Base-by-base conservation (phyloP, 2,329 filamentous ascomycete species). In the Acrocalymma vagum region DNA sequence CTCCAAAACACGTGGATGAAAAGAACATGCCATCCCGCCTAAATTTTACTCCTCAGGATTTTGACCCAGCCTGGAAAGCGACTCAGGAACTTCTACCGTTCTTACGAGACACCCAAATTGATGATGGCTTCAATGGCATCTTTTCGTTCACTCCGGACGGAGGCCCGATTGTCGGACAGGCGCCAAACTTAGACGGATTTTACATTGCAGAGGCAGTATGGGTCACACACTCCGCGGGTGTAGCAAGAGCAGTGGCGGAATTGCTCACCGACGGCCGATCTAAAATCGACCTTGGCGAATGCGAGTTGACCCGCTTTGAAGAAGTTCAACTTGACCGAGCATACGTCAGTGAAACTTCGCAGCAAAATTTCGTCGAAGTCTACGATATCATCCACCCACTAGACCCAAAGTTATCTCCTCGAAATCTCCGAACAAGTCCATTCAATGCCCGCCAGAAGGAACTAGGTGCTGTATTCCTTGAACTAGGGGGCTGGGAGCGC, bases 91-190 rank as follows among this genome's bases (percentile, higher is more conserved):
- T 86, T 1, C 60, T 86, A 1, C 83, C 83, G 0, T 69, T 68
- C 1, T 66, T 86, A 4, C 62, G 67, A 3, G 68, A 80, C 4
- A 75, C 69, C 10, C 63, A 81, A 42, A 76, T 86, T 6, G 77
- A 71, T 0, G 77, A 83, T 26, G 83, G 82, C 0, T 86, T 86
- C 72, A 86, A 86, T 52, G 83, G 83, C 3, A 76, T 86, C 52
- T 82, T 86, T 63, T 86, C 83, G 0, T 86, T 86, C 55, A 86
- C 83, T 0, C 83, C 83, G 0, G 83, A 86, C 36, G 82, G 83
- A 1, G 81, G 80, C 0, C 79, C 83, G 0, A 71, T 86, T 0
- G 71, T 86, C 2, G 83, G 83, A 3, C 75, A 79, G 52, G 73
- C 80, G 0, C 81, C 83, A 6, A 75, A 74, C 10, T 63, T 86